Base-by-base conservation (phyloP, 306 rosid species). In the Fagus sylvatica region DNA sequence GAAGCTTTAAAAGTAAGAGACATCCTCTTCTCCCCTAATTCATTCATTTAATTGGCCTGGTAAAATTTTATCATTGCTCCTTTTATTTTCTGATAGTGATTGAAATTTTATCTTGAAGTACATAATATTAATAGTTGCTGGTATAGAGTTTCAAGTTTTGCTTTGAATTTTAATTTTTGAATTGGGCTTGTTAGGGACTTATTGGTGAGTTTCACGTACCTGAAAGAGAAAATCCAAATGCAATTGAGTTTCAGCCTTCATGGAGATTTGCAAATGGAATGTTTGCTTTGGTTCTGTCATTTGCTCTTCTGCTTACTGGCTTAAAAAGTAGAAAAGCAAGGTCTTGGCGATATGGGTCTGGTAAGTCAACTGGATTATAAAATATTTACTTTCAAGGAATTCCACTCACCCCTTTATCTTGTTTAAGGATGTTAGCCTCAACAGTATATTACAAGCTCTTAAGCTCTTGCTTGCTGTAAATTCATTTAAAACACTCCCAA, bases 261-360 rank as follows among this genome's bases (percentile, higher is more conserved):
- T 92, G 97, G 97, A 92, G 94, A 84, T 92, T 92, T 69, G 93
- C 90, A 78, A 90, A 92, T 78, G 97, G 97, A 79, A 86, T 92
- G 93, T 90, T 90, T 90, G 90, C 97, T 76, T 77, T 92, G 85
- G 85, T 92, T 83, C 81, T 92, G 60, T 90, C 91, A 33, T 92
- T 92, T 82, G 95, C 95, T 32, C 93, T 92, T 62, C 85, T 92
- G 65, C 88, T 87, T 74, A 90, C 94, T 61, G 87, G 93, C n/a
- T 56, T 87, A 67, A 90, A 48, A 85, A 92, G 93, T 77, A 82
- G 95, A 74, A 90, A 90, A 82, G 97, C 97, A 66, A 85, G 97
- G 84, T 85, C 89, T 67, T 91, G 97, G 94, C 87, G 84, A 30
- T 88, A 91, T 79, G 97, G 93, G 39, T 82, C 93, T 78, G 94